Evolutionary conservation across 106 monocot genomes (phyloP), one percentile per base, ranked within the genome.

Genomic region (Dactylorhiza incarnata): DNA sequence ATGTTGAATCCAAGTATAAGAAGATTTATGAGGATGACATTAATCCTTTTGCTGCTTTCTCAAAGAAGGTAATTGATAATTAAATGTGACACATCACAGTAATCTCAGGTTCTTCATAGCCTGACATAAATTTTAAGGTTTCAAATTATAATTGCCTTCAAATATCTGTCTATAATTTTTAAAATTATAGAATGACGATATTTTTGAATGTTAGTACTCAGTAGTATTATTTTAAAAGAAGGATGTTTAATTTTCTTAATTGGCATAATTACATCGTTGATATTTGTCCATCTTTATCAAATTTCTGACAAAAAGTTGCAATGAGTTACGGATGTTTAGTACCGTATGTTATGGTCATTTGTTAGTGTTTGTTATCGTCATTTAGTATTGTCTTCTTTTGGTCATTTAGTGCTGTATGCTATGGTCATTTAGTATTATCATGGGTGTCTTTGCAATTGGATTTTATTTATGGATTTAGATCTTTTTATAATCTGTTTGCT

Each of bases 41-140:
- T 86, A 97, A 97, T 81, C 97, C 97, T 71, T 97, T 97, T 86
- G 94, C 97, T 84, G 93, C 97, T 85, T 97, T 97, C 83, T 97
- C 97, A 46, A 97, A 86, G 74, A 97, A 91, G 93, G 97, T 94
- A 80, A 72, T 5, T 22, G 22, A 49, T 49, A 49, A 19, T 3
- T 12, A 25, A 12, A 45, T 68, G 7, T 16, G 10, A 4, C 48
- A 22, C 10, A 23, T 22, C 49, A 7, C 22, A 48, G 14, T 49
- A 48, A 7, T 71, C 48, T 71, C 16, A 48, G 22, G 49, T 46
- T 17, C 69, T 45, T 70, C 7, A 46, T 70, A 70, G 45, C 11
- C 66, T 23, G 29, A 66, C 29, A 26, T 66, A 26, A 63, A 63
- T 63, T 63, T 12, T 58, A 59, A 59, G 22, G 19, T 59, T 59